Percentiles rank a stretch among this genome's conserved stretches.
These are phyloP conservation scores for Coemansia sp. DNA, from an alignment of 192 early-diverging fungal genomes.

Conservation along the genomic window DNA sequence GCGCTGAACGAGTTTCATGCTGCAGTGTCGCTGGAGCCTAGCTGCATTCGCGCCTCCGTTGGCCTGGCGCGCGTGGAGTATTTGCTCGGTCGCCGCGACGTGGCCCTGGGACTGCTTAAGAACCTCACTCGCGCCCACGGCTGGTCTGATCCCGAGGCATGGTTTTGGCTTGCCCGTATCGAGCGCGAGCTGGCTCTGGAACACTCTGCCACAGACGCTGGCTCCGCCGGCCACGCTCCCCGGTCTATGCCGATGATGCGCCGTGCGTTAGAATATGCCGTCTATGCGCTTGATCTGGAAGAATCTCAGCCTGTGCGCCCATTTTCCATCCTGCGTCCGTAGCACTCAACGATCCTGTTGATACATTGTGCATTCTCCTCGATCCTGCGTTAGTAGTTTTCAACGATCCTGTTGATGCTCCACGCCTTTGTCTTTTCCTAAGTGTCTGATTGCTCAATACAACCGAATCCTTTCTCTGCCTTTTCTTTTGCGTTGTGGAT, in stretches of 20 bases:
- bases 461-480: neutral
- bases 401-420: too few species aligned
- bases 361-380: neutral
- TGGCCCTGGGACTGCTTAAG: conserved; percentile 50
- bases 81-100: conserved; percentile 43
- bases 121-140: conserved; percentile 51
- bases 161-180: conserved; percentile 53
- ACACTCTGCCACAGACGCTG: neutral
- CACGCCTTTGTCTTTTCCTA: neutral
- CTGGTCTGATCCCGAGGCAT: conserved; percentile 56
- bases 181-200: conserved; percentile 50
- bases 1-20: conserved; percentile 54
- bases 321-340: conserved; percentile 29
- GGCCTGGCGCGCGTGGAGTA: conserved; percentile 47
- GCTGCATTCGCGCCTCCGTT: conserved; percentile 43
- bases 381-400: too few species aligned
- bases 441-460: too few species aligned
- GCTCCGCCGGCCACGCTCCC: neutral
- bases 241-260: conserved; percentile 18
- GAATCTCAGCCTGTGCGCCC: conserved; percentile 45
- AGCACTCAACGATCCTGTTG: neutral
- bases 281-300: conserved; percentile 53
- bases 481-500: neutral
- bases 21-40: conserved; percentile 44
- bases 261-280: conserved; percentile 38